These are phyloP conservation scores for Angomonas deanei DNA, from an alignment of 208 protist species.

Conservation along the genomic window DNA sequence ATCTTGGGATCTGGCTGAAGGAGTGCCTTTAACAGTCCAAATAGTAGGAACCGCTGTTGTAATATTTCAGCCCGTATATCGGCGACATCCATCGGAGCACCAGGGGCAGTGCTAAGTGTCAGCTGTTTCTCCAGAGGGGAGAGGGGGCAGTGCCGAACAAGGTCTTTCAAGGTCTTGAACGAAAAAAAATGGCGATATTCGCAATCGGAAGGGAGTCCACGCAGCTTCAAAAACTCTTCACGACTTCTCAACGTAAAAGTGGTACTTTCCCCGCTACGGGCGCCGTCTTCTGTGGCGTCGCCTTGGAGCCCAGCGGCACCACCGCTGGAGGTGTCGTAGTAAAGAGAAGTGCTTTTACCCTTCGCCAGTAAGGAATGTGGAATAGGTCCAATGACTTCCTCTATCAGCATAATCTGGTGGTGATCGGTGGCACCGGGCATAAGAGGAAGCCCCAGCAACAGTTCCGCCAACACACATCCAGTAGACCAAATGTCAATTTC, in stretches of 20 bases:
- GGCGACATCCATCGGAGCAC: slow-evolving; percentile 14
- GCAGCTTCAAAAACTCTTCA: slow-evolving; percentile 14
- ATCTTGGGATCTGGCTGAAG: slow-evolving; percentile 45
- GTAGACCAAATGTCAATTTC: slow-evolving; percentile 97
- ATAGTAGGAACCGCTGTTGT: slow-evolving; percentile 68
- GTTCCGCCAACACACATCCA: slow-evolving; percentile 95
- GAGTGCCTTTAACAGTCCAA: slow-evolving; percentile 57
- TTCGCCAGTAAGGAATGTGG: slow-evolving; percentile 57
- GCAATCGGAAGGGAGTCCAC: background rate
- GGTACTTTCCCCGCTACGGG: background rate
- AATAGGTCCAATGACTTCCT: slow-evolving; percentile 88
- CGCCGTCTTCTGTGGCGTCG: too few species aligned
- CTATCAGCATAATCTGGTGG: slow-evolving; percentile 93
- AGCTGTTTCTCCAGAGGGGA: slow-evolving; percentile 57
- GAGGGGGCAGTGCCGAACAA: slow-evolving; percentile 60
- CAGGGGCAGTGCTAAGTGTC: slow-evolving; percentile 38
- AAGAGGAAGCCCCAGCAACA: slow-evolving; percentile 92
- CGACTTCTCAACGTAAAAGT: slow-evolving; percentile 9
- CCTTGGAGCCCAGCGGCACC: too few species aligned
- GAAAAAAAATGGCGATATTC: slow-evolving; percentile 61
- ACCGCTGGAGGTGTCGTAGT: slow-evolving; percentile 34
- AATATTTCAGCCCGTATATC: slow-evolving; percentile 48
- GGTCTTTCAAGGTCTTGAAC: slow-evolving; percentile 57
- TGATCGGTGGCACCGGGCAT: slow-evolving; percentile 90
- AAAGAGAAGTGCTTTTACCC: slow-evolving; percentile 31